A percentile compares a stretch with the other conserved stretches of the same genome.
These are phyloP conservation scores for Dactylellina parvicollis DNA, from an alignment of 2,329 filamentous ascomycete genomes.

Conservation along the genomic window DNA sequence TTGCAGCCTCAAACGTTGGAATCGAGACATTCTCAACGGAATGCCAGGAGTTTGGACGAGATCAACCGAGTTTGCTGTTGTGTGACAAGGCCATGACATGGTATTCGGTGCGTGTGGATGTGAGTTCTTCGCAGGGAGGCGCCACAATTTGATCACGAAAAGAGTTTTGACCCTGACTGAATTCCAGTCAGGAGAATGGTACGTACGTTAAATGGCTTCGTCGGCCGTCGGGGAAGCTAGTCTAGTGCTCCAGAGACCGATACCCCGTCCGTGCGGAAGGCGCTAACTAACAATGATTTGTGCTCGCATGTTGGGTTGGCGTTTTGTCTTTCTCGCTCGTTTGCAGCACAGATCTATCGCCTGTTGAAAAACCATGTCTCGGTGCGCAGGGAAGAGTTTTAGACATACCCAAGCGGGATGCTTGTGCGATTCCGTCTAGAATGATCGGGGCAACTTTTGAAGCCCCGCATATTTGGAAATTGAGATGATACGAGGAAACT, in stretches of 20 bases:
- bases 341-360: constrained; percentile 14
- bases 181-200: constrained; percentile 38
- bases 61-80: constrained; percentile 24
- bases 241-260: constrained; percentile 16
- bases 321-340: constrained; percentile 32
- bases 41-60: constrained; percentile 30
- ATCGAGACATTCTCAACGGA: constrained; percentile 40
- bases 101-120: constrained; percentile 8
- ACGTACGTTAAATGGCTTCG: no score
- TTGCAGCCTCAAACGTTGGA: constrained; percentile 48
- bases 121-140: background rate
- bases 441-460: background rate
- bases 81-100: constrained; percentile 1
- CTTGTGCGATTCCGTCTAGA: background rate
- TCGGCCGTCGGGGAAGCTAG: constrained; percentile 1
- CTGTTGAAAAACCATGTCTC: background rate
- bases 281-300: constrained; percentile 12
- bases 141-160: constrained; percentile 26
- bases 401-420: background rate
- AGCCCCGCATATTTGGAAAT: background rate
- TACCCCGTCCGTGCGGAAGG: constrained; percentile 47
- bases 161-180: constrained; percentile 28
- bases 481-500: background rate
- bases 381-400: background rate
- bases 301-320: constrained; percentile 40